Evolutionary conservation across 2,329 filamentous ascomycete genomes (phyloP), one percentile per base, ranked within the genome.

Genomic region (Huntiella moniliformis): DNA sequence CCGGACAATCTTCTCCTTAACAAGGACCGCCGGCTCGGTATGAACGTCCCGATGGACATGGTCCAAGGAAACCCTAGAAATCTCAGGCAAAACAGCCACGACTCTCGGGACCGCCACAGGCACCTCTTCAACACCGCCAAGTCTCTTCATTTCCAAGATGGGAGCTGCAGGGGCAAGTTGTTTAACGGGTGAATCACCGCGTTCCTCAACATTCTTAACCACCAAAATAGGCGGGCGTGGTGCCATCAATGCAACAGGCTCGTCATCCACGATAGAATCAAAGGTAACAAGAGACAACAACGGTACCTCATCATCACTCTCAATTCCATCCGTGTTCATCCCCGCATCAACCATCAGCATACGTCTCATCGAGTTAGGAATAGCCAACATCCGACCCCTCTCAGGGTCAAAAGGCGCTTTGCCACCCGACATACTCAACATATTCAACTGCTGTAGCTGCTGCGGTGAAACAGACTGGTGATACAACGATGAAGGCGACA

Each of bases 301-400:
- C 36, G 52, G 53, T 51, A 51, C 56, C 31, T 54, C 50, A 2
- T 58, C 59, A 38, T 60, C 57, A 7, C 40, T 44, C 48, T 75
- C 61, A 1, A 71, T 67, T 5, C 13, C 36, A 17, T 79, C 74
- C 0, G 74, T 78, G 69, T 79, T 76, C 54, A 68, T 70, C 18
- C 68, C 65, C 33, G 64, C 69, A 51, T 79, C 73, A 7, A 77
- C 66, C 73, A 77, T 79, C 18, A 41, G 13, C 31, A 68, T 61
- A 6, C 47, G 47, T 15, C 43, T 38, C 43, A 49, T 49, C 34
- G 47, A 45, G 15, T 46, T 40, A 17, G 47, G 47, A 31, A 49
- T 49, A 7, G 38, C 17, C 13, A 49, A 8, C 16, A 45, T 39
- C 10, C 38, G 39, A 1, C 42, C 34, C 4, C 43, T 33, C 11